Percentiles rank a stretch among this genome's conserved stretches.
Conservation (phyloP, 1,284 basidiomycete genomes). For the Schizophyllum amplum region DNA sequence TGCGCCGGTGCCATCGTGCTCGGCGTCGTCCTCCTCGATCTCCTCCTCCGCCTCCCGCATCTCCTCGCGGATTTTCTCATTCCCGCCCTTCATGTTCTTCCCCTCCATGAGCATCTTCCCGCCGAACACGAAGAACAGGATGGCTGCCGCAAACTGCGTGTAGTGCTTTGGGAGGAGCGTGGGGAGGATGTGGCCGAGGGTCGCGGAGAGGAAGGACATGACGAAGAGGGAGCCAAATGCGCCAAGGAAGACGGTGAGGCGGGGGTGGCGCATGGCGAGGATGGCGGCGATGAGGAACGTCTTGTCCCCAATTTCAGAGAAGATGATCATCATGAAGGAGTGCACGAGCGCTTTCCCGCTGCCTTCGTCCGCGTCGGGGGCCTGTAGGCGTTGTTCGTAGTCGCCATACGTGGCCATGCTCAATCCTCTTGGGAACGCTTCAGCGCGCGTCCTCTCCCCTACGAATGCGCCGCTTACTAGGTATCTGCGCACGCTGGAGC, state of each 20-base stretch:
- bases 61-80: constrained; percentile 82
- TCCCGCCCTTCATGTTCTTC: constrained; percentile 65
- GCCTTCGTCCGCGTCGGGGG: constrained; percentile 22
- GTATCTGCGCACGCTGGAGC: too few species aligned
- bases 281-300: constrained; percentile 97
- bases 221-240: constrained; percentile 84
- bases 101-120: constrained; percentile 81
- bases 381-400: too few species aligned
- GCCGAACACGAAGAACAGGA: constrained; percentile 84
- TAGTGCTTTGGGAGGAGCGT: constrained; percentile 73
- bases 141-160: constrained; percentile 74
- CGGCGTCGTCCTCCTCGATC: constrained; percentile 64
- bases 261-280: constrained; percentile 90
- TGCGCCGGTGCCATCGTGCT: constrained; percentile 33
- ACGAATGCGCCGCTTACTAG: too few species aligned
- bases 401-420: too few species aligned
- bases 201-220: constrained; percentile 90
- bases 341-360: constrained; percentile 53
- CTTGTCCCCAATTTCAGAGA: constrained; percentile 95
- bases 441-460: too few species aligned
- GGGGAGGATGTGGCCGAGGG: constrained; percentile 80
- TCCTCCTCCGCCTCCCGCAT: constrained; percentile 91
- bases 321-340: constrained; percentile 82
- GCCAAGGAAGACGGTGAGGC: constrained; percentile 81
- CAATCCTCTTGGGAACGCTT: too few species aligned